Evolutionary conservation across 768 basidiomycete species (phyloP), one percentile per base, ranked within the genome.

Genomic region (Lactarius psammicola): DNA sequence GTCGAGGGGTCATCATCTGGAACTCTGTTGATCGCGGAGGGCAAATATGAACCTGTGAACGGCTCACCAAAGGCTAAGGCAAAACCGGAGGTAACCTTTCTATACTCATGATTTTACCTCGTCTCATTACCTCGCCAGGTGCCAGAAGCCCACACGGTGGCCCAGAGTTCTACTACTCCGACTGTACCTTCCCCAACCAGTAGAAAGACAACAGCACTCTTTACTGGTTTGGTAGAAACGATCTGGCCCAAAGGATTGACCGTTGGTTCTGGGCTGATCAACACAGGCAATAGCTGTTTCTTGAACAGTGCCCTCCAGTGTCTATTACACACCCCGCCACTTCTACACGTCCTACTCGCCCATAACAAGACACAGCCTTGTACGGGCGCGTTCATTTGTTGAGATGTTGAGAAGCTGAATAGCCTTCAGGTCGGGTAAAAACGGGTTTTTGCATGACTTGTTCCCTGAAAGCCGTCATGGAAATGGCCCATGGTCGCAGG

Each of bases 221-320:
- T 84, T 71, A 75, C 79, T 26, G 79, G 81, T 56, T 76, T 81
- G 40, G 81, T 92, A 58, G 87, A 90, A 69, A 76, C 81, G 54
- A 73, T 85, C 49, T 92, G 89, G 88, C 88, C 89, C 1, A 60
- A 74, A 28, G 75, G 74, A 17, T 80, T 73, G 58, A 77, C 72
- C 60, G 74, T 83, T 59, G 89, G 84, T 46, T 76, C 73, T 58
- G 95, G 95, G 1, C 78, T 98, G 55, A 81, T 84, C 72, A 98
- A 98, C 76, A 88, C 79, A 31, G 94, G 93, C 55, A 98, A 98
- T 73, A 96, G 94, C 2, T 99, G 97, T 77, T 99, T 96, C 76
- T 80, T 98, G 71, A 99, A 99, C 75, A 94, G 94, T 70, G 92
- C 89, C 26, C 78, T 98, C 57, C 97, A 99, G 78, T 94, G 94